These are phyloP conservation scores for Lactifluus subvellereus DNA, from an alignment of 768 basidiomycete genomes.

Conservation along the genomic window DNA sequence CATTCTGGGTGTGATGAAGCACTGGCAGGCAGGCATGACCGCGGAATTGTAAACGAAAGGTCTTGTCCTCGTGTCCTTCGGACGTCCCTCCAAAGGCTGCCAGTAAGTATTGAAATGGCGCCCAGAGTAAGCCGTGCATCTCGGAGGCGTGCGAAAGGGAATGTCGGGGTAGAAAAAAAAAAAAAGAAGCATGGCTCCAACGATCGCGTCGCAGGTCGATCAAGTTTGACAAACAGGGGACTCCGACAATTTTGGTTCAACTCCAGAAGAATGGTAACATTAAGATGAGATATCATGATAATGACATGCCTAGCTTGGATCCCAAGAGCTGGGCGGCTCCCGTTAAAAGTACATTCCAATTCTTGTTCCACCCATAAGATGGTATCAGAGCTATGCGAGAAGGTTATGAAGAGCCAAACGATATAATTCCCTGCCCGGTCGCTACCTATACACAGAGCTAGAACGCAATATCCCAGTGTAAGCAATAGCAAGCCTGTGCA, in stretches of 20 bases:
- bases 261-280: not conserved
- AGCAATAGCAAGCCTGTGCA: not conserved
- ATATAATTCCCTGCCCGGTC: not conserved
- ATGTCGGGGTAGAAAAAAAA: constrained; percentile 4
- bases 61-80: not conserved
- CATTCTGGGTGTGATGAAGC: too few relatives aligned
- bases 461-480: not conserved
- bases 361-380: not conserved
- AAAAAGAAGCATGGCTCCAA: not conserved
- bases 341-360: not conserved
- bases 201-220: constrained; percentile 3
- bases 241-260: constrained; percentile 4
- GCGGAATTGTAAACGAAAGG: not conserved
- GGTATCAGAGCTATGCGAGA: not conserved
- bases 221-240: constrained; percentile 10
- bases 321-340: not conserved
- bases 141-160: not conserved
- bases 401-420: not conserved
- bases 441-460: not conserved
- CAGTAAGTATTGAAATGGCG: not conserved
- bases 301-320: not conserved
- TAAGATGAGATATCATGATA: constrained; percentile 1
- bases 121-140: not conserved
- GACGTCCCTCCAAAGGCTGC: not conserved
- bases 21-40: not conserved